Evolutionary conservation across 805 yeast species (phyloP).

Genomic region (Pichia occidentalis): DNA sequence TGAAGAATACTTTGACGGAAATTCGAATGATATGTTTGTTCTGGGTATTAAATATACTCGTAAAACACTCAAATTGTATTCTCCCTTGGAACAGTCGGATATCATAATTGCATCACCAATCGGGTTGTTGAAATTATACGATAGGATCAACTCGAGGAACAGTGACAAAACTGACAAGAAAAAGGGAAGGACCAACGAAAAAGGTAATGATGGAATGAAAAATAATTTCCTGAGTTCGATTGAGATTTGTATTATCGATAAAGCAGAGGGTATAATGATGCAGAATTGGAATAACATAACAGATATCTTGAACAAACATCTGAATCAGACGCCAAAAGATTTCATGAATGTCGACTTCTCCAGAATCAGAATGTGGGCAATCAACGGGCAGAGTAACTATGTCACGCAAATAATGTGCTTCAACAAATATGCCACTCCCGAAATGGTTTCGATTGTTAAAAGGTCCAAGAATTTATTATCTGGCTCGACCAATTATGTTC

Average conservation of each 20-base stretch:
- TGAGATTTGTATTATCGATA: conserved; percentile 75
- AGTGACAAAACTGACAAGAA: conserved; percentile 27
- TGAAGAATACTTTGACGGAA: conserved; percentile 73
- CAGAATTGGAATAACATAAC: conserved; percentile 87
- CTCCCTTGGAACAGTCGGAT: conserved; percentile 81
- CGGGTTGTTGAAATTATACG: conserved; percentile 76
- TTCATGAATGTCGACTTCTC: conserved; percentile 75
- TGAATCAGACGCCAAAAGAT: conserved; percentile 72
- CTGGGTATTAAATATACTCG: conserved; percentile 88
- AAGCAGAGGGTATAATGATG: conserved; percentile 78
- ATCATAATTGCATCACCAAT: conserved; percentile 86
- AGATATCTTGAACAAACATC: conserved; percentile 55
- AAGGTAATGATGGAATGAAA: conserved; percentile 37
- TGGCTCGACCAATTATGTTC: conserved; percentile 56
- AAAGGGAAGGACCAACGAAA: conserved; percentile 37
- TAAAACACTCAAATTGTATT: conserved; percentile 75
- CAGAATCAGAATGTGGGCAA: conserved; percentile 85
- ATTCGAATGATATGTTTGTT: conserved; percentile 85
- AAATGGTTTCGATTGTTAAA: conserved; percentile 55
- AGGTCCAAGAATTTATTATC: conserved; percentile 37
- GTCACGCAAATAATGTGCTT: conserved; percentile 77
- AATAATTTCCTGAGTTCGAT: conserved; percentile 84
- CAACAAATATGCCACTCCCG: conserved; percentile 74
- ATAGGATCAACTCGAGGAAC: conserved; percentile 27
- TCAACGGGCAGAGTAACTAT: conserved; percentile 69